phyloP scores from a whole-genome alignment of 331 rosid species.

The Pyrus hybrid region DNA sequence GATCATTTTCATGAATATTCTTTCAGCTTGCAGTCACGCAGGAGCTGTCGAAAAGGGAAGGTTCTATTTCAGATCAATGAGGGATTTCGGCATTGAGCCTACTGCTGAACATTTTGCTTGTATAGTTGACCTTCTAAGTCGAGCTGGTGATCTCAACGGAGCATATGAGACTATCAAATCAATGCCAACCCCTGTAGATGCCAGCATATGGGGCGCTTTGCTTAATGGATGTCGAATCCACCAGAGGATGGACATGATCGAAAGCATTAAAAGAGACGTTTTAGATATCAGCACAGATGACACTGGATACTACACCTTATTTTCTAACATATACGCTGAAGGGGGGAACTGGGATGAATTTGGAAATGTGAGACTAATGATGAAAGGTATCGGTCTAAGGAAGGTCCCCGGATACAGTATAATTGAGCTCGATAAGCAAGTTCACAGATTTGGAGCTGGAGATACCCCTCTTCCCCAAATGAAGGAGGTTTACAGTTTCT shows the following conservation, averaged over 20 bases:
- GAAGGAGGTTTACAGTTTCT: conserved; percentile 31
- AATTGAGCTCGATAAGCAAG: conserved; percentile 55
- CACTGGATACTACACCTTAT: conserved; percentile 78
- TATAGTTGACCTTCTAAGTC: conserved; percentile 76
- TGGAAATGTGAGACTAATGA: conserved; percentile 59
- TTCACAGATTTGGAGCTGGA: conserved; percentile 68
- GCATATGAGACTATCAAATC: conserved; percentile 64
- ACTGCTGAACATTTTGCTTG: conserved; percentile 65
- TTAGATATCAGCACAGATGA: conserved; percentile 47
- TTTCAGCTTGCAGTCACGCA: conserved; percentile 82
- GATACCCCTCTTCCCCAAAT: conserved; percentile 46
- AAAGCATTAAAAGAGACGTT: conserved; percentile 41
- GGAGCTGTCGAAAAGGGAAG: conserved; percentile 74
- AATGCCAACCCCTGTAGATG: conserved; percentile 39
- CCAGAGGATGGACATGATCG: conserved; percentile 52
- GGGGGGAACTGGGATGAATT: conserved; percentile 78
- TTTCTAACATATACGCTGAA: conserved; percentile 82
- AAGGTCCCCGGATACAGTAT: conserved; percentile 90
- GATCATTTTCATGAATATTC: conserved; percentile 77
- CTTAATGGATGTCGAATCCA: conserved; percentile 89
- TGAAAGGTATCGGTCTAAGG: conserved; percentile 63
- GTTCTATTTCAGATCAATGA: conserved; percentile 51
- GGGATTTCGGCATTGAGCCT: conserved; percentile 46
- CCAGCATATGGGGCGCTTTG: conserved; percentile 83
- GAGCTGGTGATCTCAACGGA: conserved; percentile 66